These are phyloP conservation scores for Diutina catenulata DNA, from an alignment of 1,139 yeast species.

Conservation along the genomic window DNA sequence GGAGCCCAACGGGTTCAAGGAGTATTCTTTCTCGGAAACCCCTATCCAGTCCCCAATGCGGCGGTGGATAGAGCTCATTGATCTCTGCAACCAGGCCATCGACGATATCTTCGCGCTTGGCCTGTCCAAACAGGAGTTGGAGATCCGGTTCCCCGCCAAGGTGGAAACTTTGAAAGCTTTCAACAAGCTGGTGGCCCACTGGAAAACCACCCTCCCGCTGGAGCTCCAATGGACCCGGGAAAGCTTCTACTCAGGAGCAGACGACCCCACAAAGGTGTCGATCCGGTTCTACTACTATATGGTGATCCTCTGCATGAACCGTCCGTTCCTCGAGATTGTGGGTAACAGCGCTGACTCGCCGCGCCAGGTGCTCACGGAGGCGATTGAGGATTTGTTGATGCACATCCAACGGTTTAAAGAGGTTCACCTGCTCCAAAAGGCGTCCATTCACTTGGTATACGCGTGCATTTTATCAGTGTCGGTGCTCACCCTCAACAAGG, in stretches of 20 bases:
- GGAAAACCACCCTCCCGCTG: constrained; percentile 9
- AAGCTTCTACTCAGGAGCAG: constrained; percentile 6
- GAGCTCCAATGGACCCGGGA: constrained; percentile 8
- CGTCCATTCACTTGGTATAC: neutral
- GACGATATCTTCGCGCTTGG: constrained; percentile 35
- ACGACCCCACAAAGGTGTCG: constrained; percentile 10
- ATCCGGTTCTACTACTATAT: constrained; percentile 10
- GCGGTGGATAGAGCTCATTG: constrained; percentile 35
- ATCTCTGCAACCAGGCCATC: constrained; percentile 41
- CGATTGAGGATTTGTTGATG: neutral
- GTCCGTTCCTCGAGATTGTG: constrained; percentile 8
- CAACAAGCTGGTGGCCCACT: constrained; percentile 7
- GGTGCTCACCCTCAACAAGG: neutral
- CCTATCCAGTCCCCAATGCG: constrained; percentile 37
- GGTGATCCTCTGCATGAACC: constrained; percentile 9
- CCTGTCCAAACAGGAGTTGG: neutral
- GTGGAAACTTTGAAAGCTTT: constrained; percentile 7
- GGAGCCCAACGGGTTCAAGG: constrained; percentile 45
- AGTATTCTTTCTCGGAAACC: constrained; percentile 22
- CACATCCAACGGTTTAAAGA: neutral
- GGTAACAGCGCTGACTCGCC: neutral
- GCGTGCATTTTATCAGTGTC: neutral
- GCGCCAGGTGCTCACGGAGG: neutral
- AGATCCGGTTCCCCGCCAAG: neutral
- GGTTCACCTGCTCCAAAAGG: neutral